Evolutionary conservation across 306 rosid genomes (phyloP), one percentile per base, ranked within the genome.

Genomic region (Glycine tomentella): DNA sequence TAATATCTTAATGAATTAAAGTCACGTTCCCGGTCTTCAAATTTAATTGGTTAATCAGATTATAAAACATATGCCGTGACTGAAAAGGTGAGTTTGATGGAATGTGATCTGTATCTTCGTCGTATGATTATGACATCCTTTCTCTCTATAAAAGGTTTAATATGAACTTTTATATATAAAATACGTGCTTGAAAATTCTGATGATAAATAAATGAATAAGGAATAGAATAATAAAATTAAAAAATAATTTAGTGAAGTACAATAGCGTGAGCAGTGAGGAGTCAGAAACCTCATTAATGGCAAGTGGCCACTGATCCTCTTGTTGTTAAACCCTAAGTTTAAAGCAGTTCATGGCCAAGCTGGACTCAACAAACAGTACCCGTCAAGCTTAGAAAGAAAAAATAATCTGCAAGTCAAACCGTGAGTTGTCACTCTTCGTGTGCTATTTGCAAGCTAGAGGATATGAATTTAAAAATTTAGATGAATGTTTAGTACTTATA

Each of bases 391-490:
- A 12, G 16, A 51, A 11, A 2, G 61, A 69, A 59, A 15, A 57
- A 42, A 5, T 6, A 57, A 16, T 16, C 20, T 49, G 3, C 42
- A 71, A 71, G 78, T 80, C 72, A 71, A 79, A 58, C 12, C 34
- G 11, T 70, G 78, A 59, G 78, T 80, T 80, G 72, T 58, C 71
- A 6, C 45, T 70, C 45, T 8, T 2, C 17, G 8, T 11, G 36
- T 12, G 25, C 0, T 42, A 6, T 42, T 42, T 42, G 46, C 31
- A 25, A 25, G 46, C 31, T 0, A 25, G 31, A 25, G 31, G 31
- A 25, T 25, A 25, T 25, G 31, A 25, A 25, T 25, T 25, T 1
- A 25, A 25, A 25, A 25, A 25, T 25, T 25, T 0, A 25, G 31
- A 25, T 25, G 31, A 1, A 1, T 25, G 31, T 25, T 25, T 25